Evolutionary conservation across 441 rosid species (phyloP).

Genomic region (Gossypium lobatum): DNA sequence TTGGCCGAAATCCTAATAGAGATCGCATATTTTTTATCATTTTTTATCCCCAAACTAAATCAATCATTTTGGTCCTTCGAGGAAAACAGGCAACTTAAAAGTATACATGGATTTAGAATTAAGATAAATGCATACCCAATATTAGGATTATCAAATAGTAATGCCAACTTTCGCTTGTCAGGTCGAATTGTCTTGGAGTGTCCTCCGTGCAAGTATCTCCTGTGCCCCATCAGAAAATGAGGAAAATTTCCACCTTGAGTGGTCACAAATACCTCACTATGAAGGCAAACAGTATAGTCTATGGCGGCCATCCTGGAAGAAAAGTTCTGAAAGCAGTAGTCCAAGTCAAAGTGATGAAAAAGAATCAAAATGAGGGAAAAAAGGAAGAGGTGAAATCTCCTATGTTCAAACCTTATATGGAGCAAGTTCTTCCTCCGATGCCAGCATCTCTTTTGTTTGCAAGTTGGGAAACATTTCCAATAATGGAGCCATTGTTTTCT

Average conservation of each 20-base stretch:
- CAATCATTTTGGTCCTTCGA: background rate
- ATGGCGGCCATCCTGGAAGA: slow-evolving; percentile 99
- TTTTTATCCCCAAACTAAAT: background rate
- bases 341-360: slow-evolving; percentile 27
- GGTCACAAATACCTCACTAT: slow-evolving; percentile 99
- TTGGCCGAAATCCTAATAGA: background rate
- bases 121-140: slow-evolving; percentile 56
- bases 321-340: slow-evolving; percentile 63
- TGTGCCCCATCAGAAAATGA: slow-evolving; percentile 97
- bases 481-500: slow-evolving; percentile 89
- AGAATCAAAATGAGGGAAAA: slow-evolving; percentile 8
- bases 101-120: background rate
- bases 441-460: slow-evolving; percentile 86
- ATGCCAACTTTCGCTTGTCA: slow-evolving; percentile 95
- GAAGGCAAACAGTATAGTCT: slow-evolving; percentile 99
- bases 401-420: slow-evolving; percentile 59
- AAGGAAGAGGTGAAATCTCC: slow-evolving; percentile 12
- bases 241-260: slow-evolving; percentile 99
- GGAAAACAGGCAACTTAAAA: background rate
- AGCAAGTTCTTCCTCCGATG: slow-evolving; percentile 83
- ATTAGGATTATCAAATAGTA: slow-evolving; percentile 89
- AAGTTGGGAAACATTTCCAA: slow-evolving; percentile 95
- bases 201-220: slow-evolving; percentile 89
- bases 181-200: slow-evolving; percentile 96
- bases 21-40: background rate